Evolutionary conservation across 306 rosid species (phyloP), one percentile per base, ranked within the genome.

Genomic region (Lotus japonicus): DNA sequence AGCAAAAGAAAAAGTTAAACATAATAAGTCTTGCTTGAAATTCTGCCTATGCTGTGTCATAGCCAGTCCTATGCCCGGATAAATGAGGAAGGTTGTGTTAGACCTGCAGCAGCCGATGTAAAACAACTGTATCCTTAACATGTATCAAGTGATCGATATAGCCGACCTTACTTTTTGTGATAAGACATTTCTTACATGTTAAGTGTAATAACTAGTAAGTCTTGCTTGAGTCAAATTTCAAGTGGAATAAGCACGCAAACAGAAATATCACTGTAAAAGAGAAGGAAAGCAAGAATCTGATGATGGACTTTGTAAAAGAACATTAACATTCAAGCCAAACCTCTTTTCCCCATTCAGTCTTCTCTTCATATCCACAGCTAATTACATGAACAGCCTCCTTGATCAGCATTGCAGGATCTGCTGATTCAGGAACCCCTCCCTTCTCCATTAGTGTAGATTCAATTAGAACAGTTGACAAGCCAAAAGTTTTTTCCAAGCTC

Each of bases 311-410:
- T 41, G 36, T 70, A 70, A 13, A 48, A 60, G 59, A 80, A 50
- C n/a, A 46, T 28, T 51, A 58, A 49, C 33, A 74, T 55, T 63
- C 35, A 68, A 52, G 23, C 9, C 73, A 17, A 68, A 94, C 99
- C 89, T 94, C 99, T 85, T 88, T 90, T 82, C 99, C 99, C 99
- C 99, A 94, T 13, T 80, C 90, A 5, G 99, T 90, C 80, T 94
- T 94, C 85, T 94, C 97, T 85, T 94, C 99, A 70, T 94, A 94
- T 50, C 97, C 95, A 33, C 97, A 90, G 73, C 97, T 55, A 70
- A 94, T 94, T 72, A 94, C 99, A 77, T 94, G 99, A 81, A 94
- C 84, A 19, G 99, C 99, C 73, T 94, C 99, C 68, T 85, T 94
- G 84, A 94, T 87, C 82, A 94, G 79, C 51, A 79, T 77, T 2